A percentile compares a stretch with the other conserved stretches of the same genome.
Evolutionary conservation across 345 rosid species (phyloP).

Genomic region (Conringia planisiliqua): DNA sequence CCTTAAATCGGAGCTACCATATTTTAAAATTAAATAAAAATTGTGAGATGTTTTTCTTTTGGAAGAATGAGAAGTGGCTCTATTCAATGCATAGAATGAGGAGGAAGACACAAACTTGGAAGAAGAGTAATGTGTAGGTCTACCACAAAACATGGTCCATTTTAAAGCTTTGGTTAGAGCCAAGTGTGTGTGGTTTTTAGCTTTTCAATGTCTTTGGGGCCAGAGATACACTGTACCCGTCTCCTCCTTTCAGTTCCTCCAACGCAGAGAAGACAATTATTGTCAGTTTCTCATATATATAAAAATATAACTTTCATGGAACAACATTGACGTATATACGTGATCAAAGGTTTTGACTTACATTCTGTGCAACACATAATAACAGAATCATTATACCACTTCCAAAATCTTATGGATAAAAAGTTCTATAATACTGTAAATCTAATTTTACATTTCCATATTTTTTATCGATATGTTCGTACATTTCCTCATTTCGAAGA

Average conservation of each 20-base stretch:
- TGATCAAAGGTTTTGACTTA: neutral
- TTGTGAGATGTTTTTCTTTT: neutral
- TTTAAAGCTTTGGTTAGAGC: neutral
- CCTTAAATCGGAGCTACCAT: neutral
- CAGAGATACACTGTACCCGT: constrained; percentile 28
- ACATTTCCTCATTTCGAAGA: neutral
- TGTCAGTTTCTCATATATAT: neutral
- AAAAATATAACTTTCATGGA: neutral
- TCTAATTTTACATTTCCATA: neutral
- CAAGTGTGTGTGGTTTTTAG: constrained; percentile 26
- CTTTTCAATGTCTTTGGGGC: constrained; percentile 32
- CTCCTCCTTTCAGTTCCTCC: constrained; percentile 3
- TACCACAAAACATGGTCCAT: constrained; percentile 37
- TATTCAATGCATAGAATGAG: constrained; percentile 2
- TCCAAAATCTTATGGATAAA: too few relatives aligned
- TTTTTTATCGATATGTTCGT: neutral
- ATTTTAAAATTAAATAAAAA: neutral
- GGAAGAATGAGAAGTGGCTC: neutral
- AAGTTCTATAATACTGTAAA: neutral
- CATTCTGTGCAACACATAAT: neutral
- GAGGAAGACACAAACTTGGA: constrained; percentile 16
- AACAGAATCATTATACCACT: neutral
- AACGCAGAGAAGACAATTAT: constrained; percentile 1
- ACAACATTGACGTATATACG: neutral
- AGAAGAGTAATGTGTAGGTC: constrained; percentile 30